Evolutionary conservation across 371 early-diverging fungal species (phyloP), one percentile per base, ranked within the genome.

Genomic region (Mortierella sp.): DNA sequence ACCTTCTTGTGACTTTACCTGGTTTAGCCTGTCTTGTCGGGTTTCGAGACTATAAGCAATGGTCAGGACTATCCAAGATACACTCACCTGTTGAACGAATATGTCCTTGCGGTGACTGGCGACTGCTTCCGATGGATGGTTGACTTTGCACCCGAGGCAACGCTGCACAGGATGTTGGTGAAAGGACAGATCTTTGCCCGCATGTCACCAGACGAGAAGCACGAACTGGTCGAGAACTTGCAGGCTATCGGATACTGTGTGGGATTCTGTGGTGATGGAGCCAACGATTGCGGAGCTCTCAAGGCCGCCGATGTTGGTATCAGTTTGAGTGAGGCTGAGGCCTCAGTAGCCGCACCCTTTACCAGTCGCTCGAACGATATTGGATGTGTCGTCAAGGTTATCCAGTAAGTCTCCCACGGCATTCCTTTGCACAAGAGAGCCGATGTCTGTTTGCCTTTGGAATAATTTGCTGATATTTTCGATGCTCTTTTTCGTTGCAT

Each of bases 181-280:
- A 97, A 96, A 73, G 94, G 94, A 9, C 94, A 94, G 31, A 93
- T 99, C 43, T 99, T 95, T 88, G 99, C 99, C 1, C 92, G 99
- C 73, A 99, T 99, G 99, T 98, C 98, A 2, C 99, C 99, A 0
- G 99, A 97, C 74, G 98, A 99, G 85, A 99, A 99, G 78, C 96
- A 95, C 67, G 94, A 96, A 74, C 88, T 99, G 13, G 97, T 99
- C 2, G 95, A 95, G 76, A 90, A 91, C 52, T 87, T 98, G 31
- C 97, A 98, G 86, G 89, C 88, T 16, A 88, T 98, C 41, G 98
- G 95, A 7, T 97, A 98, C 86, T 95, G 95, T 78, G 95, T 96
- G 10, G 96, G 97, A 1, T 98, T 99, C 76, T 97, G 97, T 87
- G 99, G 99, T n/a, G 99, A 99, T 88, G 99, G 99, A 10, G 99